These are phyloP conservation scores for Xylariales sp. DNA, from an alignment of 2,329 filamentous ascomycete genomes.

Conservation along the genomic window DNA sequence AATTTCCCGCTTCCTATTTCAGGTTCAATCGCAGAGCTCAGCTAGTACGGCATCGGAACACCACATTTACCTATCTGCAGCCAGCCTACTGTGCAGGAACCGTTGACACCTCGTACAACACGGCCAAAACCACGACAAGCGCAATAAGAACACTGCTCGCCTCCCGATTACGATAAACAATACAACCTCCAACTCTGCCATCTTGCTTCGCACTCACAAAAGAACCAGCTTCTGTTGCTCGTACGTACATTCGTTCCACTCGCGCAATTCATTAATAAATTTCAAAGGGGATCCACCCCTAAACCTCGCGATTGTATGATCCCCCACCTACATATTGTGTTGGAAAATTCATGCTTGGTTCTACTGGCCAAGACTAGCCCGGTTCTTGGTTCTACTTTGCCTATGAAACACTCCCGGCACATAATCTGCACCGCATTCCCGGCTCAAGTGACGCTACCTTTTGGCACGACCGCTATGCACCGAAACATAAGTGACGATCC, in stretches of 20 bases:
- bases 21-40: slow-evolving; percentile 12
- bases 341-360: slow-evolving; percentile 38
- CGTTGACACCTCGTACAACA: slow-evolving; percentile 41
- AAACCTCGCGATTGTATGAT: slow-evolving; percentile 39
- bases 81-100: slow-evolving; percentile 48
- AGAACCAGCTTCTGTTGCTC: slow-evolving; percentile 13
- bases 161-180: slow-evolving; percentile 20
- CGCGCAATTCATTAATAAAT: slow-evolving; percentile 32
- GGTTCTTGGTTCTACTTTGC: slow-evolving; percentile 32
- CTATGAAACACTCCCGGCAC: slow-evolving; percentile 49
- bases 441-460: slow-evolving; percentile 27
- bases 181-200: background rate
- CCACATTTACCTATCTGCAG: slow-evolving; percentile 43
- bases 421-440: slow-evolving; percentile 36
- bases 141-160: slow-evolving; percentile 3
- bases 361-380: slow-evolving; percentile 32
- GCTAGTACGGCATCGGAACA: slow-evolving; percentile 43
- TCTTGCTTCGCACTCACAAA: background rate
- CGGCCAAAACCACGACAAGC: slow-evolving; percentile 25
- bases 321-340: slow-evolving; percentile 38
- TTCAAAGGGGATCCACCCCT: slow-evolving; percentile 7
- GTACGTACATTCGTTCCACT: slow-evolving; percentile 22
- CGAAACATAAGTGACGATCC: slow-evolving; percentile 20
- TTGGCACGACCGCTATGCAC: slow-evolving; percentile 26
- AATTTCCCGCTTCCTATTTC: slow-evolving; percentile 22